Evolutionary conservation across 768 basidiomycete species (phyloP), one percentile per base, ranked within the genome.

Genomic region (Thelephora aurantiotincta): DNA sequence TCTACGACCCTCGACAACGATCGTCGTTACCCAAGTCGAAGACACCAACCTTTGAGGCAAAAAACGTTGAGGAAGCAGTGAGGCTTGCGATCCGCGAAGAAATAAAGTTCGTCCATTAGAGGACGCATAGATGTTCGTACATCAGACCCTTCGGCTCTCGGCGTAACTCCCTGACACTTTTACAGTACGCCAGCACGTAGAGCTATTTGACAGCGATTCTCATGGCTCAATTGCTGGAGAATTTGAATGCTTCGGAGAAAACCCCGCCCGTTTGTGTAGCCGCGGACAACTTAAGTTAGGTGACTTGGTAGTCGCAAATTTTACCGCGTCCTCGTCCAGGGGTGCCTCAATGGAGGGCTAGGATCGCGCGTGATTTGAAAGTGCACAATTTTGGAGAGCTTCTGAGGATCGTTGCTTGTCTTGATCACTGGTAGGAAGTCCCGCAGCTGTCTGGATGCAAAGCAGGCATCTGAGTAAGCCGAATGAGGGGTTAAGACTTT

Each of bases 31-130:
- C 38, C 16, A n/a, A 14, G 7, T 63, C 66, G 33, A 80, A 93
- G 63, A 52, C 49, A 35, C 91, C 92, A 2, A 88, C 82, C 11
- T 66, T 78, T 50, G 68, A 81, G 55, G 78, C 76, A 20, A 69
- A 72, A 46, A 77, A 97, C 60, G 91, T 94, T 12, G 86, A 88
- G 57, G 73, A 78, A 50, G 92, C 86, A 26, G 89, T 97, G 19
- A 60, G 57, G 44, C 82, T 76, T 80, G 83, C 82, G 23, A 68
- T 85, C 44, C 67, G 69, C 42, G 66, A 65, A 54, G 74, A 77
- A 61, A 47, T 57, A 48, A 41, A n/a, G 14, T 30, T 30, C 26
- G 26, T 9, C 26, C 26, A 30, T 30, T 30, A 30, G 26, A 30
- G 5, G 9, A 30, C 26, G 9, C 26, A 4, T 30, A 30, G 26